phyloP scores from a whole-genome alignment of 2,329 filamentous ascomycete genomes.

The Xylogone sp. region DNA sequence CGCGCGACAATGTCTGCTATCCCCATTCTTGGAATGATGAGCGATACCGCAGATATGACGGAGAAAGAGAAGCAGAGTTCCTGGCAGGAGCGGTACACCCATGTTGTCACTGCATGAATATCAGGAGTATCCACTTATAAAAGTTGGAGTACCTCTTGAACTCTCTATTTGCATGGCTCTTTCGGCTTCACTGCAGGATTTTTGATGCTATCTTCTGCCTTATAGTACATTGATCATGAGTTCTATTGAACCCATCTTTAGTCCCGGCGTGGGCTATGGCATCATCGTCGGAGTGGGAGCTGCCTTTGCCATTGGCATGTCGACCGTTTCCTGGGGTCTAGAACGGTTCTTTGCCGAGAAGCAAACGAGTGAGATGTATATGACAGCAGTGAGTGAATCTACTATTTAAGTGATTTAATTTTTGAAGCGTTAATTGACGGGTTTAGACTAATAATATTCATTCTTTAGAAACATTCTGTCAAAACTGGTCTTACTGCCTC shows the following conservation, averaged over 20 bases:
- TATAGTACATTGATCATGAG: background rate
- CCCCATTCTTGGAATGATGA: background rate
- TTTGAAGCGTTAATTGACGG: background rate
- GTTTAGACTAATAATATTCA: background rate
- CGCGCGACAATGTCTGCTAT: background rate
- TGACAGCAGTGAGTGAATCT: constrained; percentile 23
- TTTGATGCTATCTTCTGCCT: background rate
- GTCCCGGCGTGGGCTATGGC: constrained; percentile 36
- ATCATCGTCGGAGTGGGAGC: constrained; percentile 37
- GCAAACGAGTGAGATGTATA: constrained; percentile 45
- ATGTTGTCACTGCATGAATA: background rate
- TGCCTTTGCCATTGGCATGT: constrained; percentile 40
- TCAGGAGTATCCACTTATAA: background rate
- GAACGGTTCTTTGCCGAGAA: constrained; percentile 7
- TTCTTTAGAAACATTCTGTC: constrained; percentile 40
- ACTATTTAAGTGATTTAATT: too few species aligned
- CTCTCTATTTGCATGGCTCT: background rate
- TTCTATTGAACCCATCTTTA: constrained; percentile 10
- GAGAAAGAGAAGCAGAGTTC: too few species aligned
- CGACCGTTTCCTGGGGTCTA: constrained; percentile 1
- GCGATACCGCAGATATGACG: background rate
- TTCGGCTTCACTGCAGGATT: background rate
- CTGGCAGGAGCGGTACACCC: background rate
- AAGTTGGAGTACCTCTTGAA: background rate
- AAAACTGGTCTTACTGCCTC: constrained; percentile 48